Base-by-base conservation (phyloP, 2,329 filamentous ascomycete genomes). In the Nemania serpens region DNA sequence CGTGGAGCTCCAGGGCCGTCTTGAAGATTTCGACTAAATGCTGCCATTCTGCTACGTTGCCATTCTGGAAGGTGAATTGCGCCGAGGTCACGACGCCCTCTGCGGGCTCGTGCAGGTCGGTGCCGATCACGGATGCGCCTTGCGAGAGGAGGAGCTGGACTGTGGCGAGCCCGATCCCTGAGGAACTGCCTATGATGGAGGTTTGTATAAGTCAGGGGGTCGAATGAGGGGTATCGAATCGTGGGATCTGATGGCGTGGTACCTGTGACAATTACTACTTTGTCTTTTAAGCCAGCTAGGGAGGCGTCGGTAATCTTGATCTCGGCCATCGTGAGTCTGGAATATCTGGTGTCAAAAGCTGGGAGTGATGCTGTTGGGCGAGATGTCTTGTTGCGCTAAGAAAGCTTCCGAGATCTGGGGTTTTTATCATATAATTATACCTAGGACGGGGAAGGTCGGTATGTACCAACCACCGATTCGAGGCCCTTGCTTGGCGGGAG, bases 131-230 rank as follows among this genome's bases (percentile, higher is more conserved):
- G 15, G 76, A 78, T 29, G 84, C 85, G 18, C 84, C 84, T 0
- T 81, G 71, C 0, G 78, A 73, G 7, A 87, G 75, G 13, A 87
- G 78, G 2, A 82, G 74, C 9, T 79, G 71, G 7, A 80, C 77
- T 1, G 85, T 86, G 55, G 82, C 82, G 13, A 86, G 78, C 34
- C 85, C 85, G 55, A 88, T 88, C 15, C 86, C 86, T 2, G 84
- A 85, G 0, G 82, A 84, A 58, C 82, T 82, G 50, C 85, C 84
- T 81, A 56, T 11, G 13, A 12, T 29, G 42, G 25, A 25, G 22
- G 43, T 18, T 46, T 12, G 10, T 11, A 17, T 12, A 4, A 34
- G 25, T 17, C 17, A 20, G 7, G 20, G n/a, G n/a, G n/a, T n/a
- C 17, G 22, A 46, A 42, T 5, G 18, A 11, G 22, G 34, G 17